These are phyloP conservation scores for Aspergillus vadensis DNA, from an alignment of 2,329 filamentous ascomycete genomes.

Conservation along the genomic window DNA sequence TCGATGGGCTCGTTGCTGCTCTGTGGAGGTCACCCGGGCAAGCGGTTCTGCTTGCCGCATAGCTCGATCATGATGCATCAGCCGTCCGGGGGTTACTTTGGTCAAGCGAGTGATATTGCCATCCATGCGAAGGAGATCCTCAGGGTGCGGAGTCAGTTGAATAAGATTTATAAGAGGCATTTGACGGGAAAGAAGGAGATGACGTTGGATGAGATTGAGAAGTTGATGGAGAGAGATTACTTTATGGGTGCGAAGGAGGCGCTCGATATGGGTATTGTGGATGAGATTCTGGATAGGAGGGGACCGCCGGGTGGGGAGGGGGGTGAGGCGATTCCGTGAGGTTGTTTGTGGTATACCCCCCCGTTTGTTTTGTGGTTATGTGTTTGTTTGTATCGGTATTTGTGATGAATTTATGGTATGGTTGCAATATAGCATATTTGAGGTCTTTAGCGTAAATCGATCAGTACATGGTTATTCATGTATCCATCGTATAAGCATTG, in stretches of 20 bases:
- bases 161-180: constrained; percentile 85
- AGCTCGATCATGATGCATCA: constrained; percentile 97
- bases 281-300: constrained; percentile 71
- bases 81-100: constrained; percentile 73
- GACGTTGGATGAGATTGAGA: constrained; percentile 80
- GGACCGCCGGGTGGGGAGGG: constrained; percentile 28
- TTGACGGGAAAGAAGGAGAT: constrained; percentile 71
- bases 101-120: constrained; percentile 77
- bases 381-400: background rate
- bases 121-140: constrained; percentile 98
- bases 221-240: constrained; percentile 95
- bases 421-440: background rate
- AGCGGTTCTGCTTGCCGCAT: constrained; percentile 88
- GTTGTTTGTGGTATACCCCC: background rate
- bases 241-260: constrained; percentile 90
- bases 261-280: constrained; percentile 84
- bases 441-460: too few species aligned
- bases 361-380: background rate
- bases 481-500: background rate
- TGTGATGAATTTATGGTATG: background rate
- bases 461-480: background rate
- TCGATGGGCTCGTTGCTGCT: constrained; percentile 92
- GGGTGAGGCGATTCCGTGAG: constrained; percentile 25
- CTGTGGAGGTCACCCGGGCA: constrained; percentile 79
- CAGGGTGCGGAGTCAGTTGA: constrained; percentile 78